phyloP scores from a whole-genome alignment of 1,284 basidiomycete genomes.

The Apiotrichum laibachii region DNA sequence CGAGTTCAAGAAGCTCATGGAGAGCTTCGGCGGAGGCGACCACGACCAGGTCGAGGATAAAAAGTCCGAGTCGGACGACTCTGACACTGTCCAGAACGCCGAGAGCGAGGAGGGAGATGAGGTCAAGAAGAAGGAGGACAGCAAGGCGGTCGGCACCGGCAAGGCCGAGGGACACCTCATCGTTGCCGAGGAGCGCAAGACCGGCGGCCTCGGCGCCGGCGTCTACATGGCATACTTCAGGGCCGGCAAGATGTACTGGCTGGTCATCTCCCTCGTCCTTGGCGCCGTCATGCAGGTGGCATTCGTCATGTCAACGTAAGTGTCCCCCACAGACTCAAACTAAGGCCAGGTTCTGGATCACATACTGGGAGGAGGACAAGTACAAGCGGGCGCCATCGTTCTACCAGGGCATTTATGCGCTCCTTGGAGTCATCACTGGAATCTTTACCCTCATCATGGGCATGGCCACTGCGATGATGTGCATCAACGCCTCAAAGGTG shows the following conservation, averaged over 20 bases:
- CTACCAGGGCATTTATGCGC: conserved; percentile 71
- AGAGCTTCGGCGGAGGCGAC: conserved; percentile 60
- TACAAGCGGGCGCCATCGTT: conserved; percentile 51
- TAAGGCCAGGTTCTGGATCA: conserved; percentile 54
- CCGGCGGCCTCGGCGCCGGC: conserved; percentile 61
- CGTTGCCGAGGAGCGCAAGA: conserved; percentile 55
- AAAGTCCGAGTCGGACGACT: too few species aligned
- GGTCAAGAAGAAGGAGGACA: conserved; percentile 40
- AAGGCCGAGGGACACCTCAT: conserved; percentile 57
- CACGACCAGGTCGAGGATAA: too few species aligned
- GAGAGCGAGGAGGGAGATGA: conserved; percentile 53
- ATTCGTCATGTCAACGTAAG: conserved; percentile 48
- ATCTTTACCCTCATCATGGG: conserved; percentile 65
- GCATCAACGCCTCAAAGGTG: conserved; percentile 60
- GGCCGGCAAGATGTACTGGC: conserved; percentile 56
- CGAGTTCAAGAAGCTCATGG: conserved; percentile 61
- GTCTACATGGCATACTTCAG: conserved; percentile 68
- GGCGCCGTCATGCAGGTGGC: conserved; percentile 57
- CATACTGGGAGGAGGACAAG: conserved; percentile 67
- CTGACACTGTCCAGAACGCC: conserved; percentile 28
- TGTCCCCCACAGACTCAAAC: neutral
- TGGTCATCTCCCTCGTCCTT: conserved; percentile 48
- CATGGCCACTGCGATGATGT: conserved; percentile 59
- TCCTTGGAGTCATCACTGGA: conserved; percentile 57
- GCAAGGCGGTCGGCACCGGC: conserved; percentile 59